Conservation (phyloP, 257 asterid species). For the Gentiana macrophylla region DNA sequence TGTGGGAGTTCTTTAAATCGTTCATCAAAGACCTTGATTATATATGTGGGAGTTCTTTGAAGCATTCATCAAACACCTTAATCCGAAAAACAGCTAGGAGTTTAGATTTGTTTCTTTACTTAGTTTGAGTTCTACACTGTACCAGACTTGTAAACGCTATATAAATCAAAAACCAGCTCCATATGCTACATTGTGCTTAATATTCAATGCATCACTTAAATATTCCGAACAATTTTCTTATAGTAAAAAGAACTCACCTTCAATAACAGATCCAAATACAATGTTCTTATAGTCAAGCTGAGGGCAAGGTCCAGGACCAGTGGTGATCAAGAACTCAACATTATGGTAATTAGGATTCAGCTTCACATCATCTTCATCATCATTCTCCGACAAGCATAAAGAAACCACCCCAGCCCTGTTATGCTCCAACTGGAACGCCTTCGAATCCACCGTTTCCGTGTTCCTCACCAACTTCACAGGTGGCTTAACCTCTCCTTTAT, state of each 20-base stretch:
- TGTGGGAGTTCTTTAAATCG: too few relatives aligned
- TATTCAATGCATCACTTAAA: too few relatives aligned
- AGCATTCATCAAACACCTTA: too few relatives aligned
- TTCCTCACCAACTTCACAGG: slow-evolving; percentile 46
- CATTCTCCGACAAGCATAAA: slow-evolving; percentile 75
- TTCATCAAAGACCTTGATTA: too few relatives aligned
- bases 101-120: too few relatives aligned
- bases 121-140: too few relatives aligned
- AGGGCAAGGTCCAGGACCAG: slow-evolving; percentile 91
- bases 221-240: too few relatives aligned
- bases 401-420: slow-evolving; percentile 66
- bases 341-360: slow-evolving; percentile 62
- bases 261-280: slow-evolving; percentile 81
- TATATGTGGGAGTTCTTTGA: too few relatives aligned
- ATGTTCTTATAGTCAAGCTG: slow-evolving; percentile 77
- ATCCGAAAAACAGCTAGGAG: too few relatives aligned
- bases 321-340: slow-evolving; percentile 86
- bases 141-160: too few relatives aligned
- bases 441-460: slow-evolving; percentile 56
- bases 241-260: slow-evolving; percentile 37
- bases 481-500: slow-evolving; percentile 72
- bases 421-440: slow-evolving; percentile 59
- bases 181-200: too few relatives aligned
- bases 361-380: slow-evolving; percentile 69
- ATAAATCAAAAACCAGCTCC: too few relatives aligned